A percentile compares a stretch with the other conserved stretches of the same genome.
Evolutionary conservation across 345 rosid species (phyloP).

Genomic region (Limnanthes douglasii): DNA sequence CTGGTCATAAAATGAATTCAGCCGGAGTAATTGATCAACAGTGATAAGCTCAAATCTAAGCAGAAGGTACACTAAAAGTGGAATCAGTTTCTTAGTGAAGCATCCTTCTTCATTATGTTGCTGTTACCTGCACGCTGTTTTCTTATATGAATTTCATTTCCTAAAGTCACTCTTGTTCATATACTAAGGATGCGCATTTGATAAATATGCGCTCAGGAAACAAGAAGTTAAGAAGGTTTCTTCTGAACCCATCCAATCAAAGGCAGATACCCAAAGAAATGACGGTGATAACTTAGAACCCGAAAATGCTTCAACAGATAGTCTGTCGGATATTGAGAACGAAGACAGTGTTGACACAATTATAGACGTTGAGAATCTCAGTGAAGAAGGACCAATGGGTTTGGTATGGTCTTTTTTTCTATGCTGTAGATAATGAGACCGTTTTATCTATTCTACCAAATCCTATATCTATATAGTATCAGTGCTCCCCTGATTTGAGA

Average conservation of each 20-base stretch:
- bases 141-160: too few species aligned
- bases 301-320: constrained; percentile 13
- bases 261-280: constrained; percentile 16
- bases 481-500: too few species aligned
- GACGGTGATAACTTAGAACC: constrained; percentile 27
- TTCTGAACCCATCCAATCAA: constrained; percentile 20
- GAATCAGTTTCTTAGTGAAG: too few species aligned
- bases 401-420: constrained; percentile 21
- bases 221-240: constrained; percentile 41
- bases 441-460: too few species aligned
- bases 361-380: constrained; percentile 13
- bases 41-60: too few species aligned
- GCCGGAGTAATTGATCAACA: too few species aligned
- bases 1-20: too few species aligned
- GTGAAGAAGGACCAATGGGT: constrained; percentile 27
- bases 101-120: too few species aligned
- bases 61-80: too few species aligned
- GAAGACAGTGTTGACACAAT: constrained; percentile 4
- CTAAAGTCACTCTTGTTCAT: too few species aligned
- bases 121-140: constrained; percentile 1
- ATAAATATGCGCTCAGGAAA: constrained; percentile 9
- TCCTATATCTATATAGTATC: too few species aligned
- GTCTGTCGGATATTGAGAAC: constrained; percentile 9
- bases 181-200: background rate
- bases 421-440: too few species aligned